Base-by-base conservation (phyloP, 2,329 filamentous ascomycete species). In the Nigrospora oryzae region DNA sequence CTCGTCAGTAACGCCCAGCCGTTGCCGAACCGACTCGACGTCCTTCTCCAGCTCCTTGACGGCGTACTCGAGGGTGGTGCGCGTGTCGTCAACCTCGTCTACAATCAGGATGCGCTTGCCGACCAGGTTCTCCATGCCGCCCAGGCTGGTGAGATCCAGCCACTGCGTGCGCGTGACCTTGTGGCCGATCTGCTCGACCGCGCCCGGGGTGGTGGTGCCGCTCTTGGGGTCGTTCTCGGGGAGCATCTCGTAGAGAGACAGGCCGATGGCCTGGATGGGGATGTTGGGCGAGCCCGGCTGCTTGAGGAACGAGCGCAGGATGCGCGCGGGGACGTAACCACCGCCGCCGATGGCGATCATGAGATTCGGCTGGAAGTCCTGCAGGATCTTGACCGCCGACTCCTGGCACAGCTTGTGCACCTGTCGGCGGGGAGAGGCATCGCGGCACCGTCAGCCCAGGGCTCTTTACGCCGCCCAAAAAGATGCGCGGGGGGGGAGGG, bases 341-440 rank as follows among this genome's bases (percentile, higher is more conserved):
- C 93, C 93, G 53, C 93, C 93, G 58, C 93, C 93, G 65, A 97
- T 97, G 63, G 93, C 93, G 66, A 98, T 95, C 78, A 98, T 95
- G 56, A 98, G 86, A 66, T 95, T 88, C 35, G 93, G 93, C 63
- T 89, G 78, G 75, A 95, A 89, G 14, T 87, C 81, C 63, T 83
- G 73, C 57, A 98, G 82, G 64, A 97, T 94, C 57, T 75, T 73
- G 52, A 81, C 76, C 35, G 90, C 93, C 15, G 89, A 82, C 62
- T 84, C 76, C 70, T 96, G 86, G 75, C 93, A 98, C 63, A 97
- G 81, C 70, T 95, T 95, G 81, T 98, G 93, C 61, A 98, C 86
- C 90, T 97, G 31, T 23, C 34, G 15, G 5, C 34, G 34, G 34
- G 34, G 11, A 16, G 16, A 11, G 34, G 11, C 14, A 11, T 16